phyloP scores from a whole-genome alignment of 75 land plant species.

The Azolla pinnata region DNA sequence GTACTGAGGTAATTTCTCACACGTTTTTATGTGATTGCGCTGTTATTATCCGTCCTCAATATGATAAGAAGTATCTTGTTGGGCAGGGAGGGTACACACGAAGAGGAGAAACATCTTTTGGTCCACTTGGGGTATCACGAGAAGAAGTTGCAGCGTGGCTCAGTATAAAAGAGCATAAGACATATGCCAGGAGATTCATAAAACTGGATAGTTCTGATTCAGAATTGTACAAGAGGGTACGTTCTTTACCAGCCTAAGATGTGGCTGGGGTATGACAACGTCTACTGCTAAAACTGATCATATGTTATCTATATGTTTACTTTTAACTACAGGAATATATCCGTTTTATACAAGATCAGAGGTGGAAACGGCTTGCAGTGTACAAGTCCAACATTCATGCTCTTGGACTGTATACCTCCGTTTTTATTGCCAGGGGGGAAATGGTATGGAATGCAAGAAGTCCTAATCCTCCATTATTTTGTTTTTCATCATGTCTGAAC shows the following conservation, averaged over 20 bases:
- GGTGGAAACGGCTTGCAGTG: slow-evolving; percentile 64
- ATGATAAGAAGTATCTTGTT: too few species aligned
- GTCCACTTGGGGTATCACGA: slow-evolving; percentile 42
- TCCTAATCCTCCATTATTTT: too few species aligned
- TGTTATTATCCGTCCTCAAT: too few species aligned
- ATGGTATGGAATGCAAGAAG: slow-evolving; percentile 66
- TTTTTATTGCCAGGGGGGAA: slow-evolving; percentile 53
- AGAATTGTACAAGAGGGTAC: slow-evolving; percentile 55
- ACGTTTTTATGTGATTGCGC: background rate
- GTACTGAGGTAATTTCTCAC: slow-evolving; percentile 41
- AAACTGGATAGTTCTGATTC: slow-evolving; percentile 33
- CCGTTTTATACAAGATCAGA: slow-evolving; percentile 60
- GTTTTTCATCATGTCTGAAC: too few species aligned
- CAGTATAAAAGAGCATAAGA: slow-evolving; percentile 55
- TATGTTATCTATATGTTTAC: background rate
- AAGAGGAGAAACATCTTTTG: slow-evolving; percentile 15
- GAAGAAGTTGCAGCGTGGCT: slow-evolving; percentile 74
- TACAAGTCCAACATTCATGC: slow-evolving; percentile 85
- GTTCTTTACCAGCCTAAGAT: background rate
- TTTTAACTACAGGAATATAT: slow-evolving; percentile 39
- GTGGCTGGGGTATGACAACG: too few species aligned
- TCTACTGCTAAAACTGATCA: too few species aligned
- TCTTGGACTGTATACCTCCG: slow-evolving; percentile 70
- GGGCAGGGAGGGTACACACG: slow-evolving; percentile 1
- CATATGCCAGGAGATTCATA: slow-evolving; percentile 26